These are phyloP conservation scores for Boletus rubropictus DNA, from an alignment of 768 basidiomycete species.

Conservation along the genomic window DNA sequence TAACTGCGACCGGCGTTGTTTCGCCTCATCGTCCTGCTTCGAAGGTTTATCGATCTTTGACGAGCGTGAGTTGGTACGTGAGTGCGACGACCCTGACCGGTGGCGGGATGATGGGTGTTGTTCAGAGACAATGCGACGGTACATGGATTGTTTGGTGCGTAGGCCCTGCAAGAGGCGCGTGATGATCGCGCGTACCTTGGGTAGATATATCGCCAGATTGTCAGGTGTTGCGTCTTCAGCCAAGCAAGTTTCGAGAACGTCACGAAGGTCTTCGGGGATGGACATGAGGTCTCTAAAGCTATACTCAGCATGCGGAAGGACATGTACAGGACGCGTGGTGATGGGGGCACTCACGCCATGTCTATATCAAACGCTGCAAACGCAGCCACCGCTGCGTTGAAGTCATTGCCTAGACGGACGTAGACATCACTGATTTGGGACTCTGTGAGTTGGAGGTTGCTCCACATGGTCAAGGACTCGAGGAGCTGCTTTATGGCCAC, in stretches of 20 bases:
- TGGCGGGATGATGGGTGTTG: conserved; percentile 35
- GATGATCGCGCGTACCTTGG: conserved; percentile 87
- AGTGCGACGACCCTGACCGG: conserved; percentile 44
- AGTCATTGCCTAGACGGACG: conserved; percentile 93
- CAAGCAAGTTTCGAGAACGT: conserved; percentile 84
- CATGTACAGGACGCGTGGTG: conserved; percentile 8
- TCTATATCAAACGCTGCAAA: conserved; percentile 82
- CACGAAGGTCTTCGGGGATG: conserved; percentile 86
- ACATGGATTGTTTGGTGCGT: conserved; percentile 86
- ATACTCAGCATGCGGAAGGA: conserved; percentile 12
- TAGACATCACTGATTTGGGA: conserved; percentile 92
- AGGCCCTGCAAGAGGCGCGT: conserved; percentile 89
- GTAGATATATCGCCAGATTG: conserved; percentile 85
- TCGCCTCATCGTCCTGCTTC: conserved; percentile 39
- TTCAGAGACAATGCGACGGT: conserved; percentile 67
- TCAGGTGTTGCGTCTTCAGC: conserved; percentile 84
- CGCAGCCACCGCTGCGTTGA: conserved; percentile 88
- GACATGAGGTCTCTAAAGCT: conserved; percentile 69
- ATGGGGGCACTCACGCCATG: conserved; percentile 68
- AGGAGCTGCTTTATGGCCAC: conserved; percentile 95
- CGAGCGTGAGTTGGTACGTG: conserved; percentile 53
- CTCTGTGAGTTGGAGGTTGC: conserved; percentile 64
- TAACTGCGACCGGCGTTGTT: conserved; percentile 43
- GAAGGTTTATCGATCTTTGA: conserved; percentile 41
- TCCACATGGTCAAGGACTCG: conserved; percentile 85